These are phyloP conservation scores for Microstegium vimineum DNA, from an alignment of 176 grass and related monocot species.

Conservation along the genomic window DNA sequence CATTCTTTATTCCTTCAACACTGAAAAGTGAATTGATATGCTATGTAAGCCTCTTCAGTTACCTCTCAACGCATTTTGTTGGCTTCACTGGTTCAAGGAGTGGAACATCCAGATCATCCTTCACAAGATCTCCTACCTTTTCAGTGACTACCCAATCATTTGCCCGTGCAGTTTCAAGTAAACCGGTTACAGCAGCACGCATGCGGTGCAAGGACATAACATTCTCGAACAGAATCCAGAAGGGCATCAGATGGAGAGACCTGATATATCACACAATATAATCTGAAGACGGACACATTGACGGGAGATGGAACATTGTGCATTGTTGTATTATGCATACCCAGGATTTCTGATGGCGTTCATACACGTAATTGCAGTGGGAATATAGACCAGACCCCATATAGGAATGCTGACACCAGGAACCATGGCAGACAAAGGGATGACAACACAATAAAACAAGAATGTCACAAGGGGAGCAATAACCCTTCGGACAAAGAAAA, in stretches of 20 bases:
- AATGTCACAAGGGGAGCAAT: constrained; percentile 78
- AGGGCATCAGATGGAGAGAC: constrained; percentile 91
- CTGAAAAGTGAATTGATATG: background rate
- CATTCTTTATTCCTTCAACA: background rate
- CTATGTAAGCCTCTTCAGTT: background rate
- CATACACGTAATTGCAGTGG: constrained; percentile 73
- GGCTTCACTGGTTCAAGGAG: constrained; percentile 49
- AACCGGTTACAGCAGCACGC: constrained; percentile 66
- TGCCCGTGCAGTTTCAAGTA: constrained; percentile 52
- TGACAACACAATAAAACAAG: constrained; percentile 66
- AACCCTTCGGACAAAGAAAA: constrained; percentile 87
- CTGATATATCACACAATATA: constrained; percentile 31
- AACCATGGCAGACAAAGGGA: constrained; percentile 66
- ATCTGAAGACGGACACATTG: background rate
- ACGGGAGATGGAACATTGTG: background rate
- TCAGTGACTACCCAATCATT: constrained; percentile 95
- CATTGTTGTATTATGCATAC: constrained; percentile 21
- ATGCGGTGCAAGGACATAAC: constrained; percentile 98
- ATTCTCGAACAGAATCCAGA: constrained; percentile 98
- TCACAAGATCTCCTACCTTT: constrained; percentile 67
- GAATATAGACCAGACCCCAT: constrained; percentile 84
- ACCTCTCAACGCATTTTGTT: constrained; percentile 44
- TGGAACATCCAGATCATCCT: constrained; percentile 47
- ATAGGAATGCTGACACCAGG: constrained; percentile 73
- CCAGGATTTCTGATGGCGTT: constrained; percentile 79